Base-by-base conservation (phyloP, 2,329 filamentous ascomycete species). In the Beauveria pseudobassiana region DNA sequence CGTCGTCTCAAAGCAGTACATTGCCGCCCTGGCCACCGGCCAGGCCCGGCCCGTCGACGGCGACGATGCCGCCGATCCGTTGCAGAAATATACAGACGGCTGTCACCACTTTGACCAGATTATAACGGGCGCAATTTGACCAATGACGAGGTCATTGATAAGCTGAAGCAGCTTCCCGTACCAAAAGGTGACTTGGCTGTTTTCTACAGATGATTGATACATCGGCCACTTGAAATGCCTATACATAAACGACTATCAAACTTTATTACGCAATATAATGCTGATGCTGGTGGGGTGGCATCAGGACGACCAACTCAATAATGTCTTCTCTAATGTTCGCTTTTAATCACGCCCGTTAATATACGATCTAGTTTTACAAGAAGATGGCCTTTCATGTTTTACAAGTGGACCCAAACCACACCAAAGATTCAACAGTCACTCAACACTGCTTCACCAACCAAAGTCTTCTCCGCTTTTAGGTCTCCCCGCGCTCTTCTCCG, bases 91-190 rank as follows among this genome's bases (percentile, higher is more conserved):
- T 69, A 80, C 88, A 12, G 88, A 93, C 73, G 91, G 90, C 0
- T 82, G 82, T 65, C 88, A 91, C 71, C 85, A 83, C 67, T 89
- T 93, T 73, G 91, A 95, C 75, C 87, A 93, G 78, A 91, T 93
- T 66, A 90, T 90, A 70, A 89, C 87, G 1, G 89, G 76, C 80
- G 87, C 72, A 86, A 88, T 64, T 71, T 91, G 70, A 84, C 83
- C 7, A 88, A 93, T 69, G 80, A 79, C 63, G 86, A 89, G 69
- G 86, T 93, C 18, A 80, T 91, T 75, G 84, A 85, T 43, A 85
- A 82, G 71, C 74, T 95, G 53, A 86, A 85, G 72, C 80, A 76
- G 42, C 76, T 87, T 38, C 79, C 78, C 2, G 74, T 79, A 26
- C 78, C 80, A 7, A 76, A 76, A 63, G 80, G 79, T 5, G 84